Base-by-base conservation (phyloP, 306 rosid species). In the Carpinus viminea region DNA sequence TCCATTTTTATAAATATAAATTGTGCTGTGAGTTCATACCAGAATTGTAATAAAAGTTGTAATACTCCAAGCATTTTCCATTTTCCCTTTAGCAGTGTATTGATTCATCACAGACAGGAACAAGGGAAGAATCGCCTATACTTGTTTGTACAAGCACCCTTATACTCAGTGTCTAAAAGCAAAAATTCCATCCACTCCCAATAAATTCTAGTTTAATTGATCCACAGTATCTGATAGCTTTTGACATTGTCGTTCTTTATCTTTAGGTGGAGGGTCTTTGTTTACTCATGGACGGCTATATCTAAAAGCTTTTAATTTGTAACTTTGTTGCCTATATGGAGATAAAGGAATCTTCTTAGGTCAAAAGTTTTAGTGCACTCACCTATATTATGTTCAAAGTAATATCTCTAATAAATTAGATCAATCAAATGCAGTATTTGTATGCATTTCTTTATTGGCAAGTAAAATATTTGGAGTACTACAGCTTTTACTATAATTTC, bases 301-400 rank as follows among this genome's bases (percentile, higher is more conserved):
- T 81, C 76, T 73, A 59, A 88, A 85, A 85, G 88, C 75, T 66
- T 84, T 69, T 50, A 57, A 53, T 47, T 34, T 72, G 79, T 68
- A 75, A 78, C 87, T 80, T 70, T 62, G 80, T 74, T 73, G 76
- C 79, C 55, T 70, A 79, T 71, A 74, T 34, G 21, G 77, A 85
- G 92, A 88, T 86, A 76, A 85, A 85, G 87, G 85, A 74, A 83
- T 82, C 84, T 86, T 85, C 81, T 83, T 77, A 77, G 70, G 79
- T 77, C 89, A 85, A 84, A 86, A 79, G 85, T 70, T 78, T 77
- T 80, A 57, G 50, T 47, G 85, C 71, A 83, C 28, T 72, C 73
- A 31, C 77, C 83, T 69, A 70, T 26, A 76, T 72, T 76, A 64
- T 64, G 76, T 73, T 77, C 72, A 82, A 72, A 80, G 74, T 53